Evolutionary conservation across 1,139 yeast genomes (phyloP).

Genomic region (Nakaseomyces nivariensis): DNA sequence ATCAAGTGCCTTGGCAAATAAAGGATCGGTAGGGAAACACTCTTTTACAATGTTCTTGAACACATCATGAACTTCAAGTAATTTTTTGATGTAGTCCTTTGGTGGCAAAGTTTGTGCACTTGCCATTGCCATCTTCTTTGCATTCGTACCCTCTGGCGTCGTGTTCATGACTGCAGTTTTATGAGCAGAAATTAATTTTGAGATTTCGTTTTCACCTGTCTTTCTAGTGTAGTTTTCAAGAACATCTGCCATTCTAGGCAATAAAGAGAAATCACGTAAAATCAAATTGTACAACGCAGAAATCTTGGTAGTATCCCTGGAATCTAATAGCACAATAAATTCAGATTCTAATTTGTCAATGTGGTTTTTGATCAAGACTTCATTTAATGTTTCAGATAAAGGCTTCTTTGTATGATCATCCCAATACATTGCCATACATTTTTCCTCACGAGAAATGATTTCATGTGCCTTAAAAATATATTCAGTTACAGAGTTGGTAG

Average conservation of each 20-base stretch:
- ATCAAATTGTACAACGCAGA: conserved; percentile 70
- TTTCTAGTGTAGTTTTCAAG: conserved; percentile 67
- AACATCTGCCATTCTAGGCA: conserved; percentile 57
- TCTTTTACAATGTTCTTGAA: conserved; percentile 44
- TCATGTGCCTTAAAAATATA: conserved; percentile 81
- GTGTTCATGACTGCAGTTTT: conserved; percentile 14
- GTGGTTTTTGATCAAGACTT: conserved; percentile 69
- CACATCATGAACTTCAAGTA: conserved; percentile 51
- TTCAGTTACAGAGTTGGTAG: conserved; percentile 75
- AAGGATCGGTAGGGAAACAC: conserved; percentile 72
- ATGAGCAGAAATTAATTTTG: conserved; percentile 18
- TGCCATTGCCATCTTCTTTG: conserved; percentile 16
- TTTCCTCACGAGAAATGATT: conserved; percentile 73
- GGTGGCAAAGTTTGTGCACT: conserved; percentile 35
- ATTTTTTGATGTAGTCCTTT: conserved; percentile 66
- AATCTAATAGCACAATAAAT: conserved; percentile 62
- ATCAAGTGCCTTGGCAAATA: conserved; percentile 81
- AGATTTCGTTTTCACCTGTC: conserved; percentile 24
- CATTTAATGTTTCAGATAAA: conserved; percentile 64
- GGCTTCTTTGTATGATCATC: conserved; percentile 81
- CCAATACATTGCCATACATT: conserved; percentile 65
- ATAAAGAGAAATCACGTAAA: conserved; percentile 43
- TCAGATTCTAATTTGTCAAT: conserved; percentile 69
- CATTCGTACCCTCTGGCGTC: conserved; percentile 6
- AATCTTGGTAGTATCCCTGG: conserved; percentile 67